Conservation (phyloP, 75 land plant species). For the Sequoiadendron giganteum region DNA sequence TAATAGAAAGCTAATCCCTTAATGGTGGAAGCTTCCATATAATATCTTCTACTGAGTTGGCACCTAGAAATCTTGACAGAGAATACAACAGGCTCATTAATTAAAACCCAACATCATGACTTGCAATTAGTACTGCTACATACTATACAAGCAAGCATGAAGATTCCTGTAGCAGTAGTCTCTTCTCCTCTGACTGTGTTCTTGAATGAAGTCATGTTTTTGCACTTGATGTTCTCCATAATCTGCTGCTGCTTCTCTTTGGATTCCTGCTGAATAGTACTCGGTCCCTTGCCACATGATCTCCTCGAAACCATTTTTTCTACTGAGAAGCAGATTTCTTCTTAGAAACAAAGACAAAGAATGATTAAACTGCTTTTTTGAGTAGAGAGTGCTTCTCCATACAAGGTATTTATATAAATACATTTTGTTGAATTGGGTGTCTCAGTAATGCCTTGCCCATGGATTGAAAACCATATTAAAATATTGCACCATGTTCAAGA, state of each 20-base stretch:
- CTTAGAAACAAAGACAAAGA: not conserved
- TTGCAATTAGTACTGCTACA: not conserved
- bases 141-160: not conserved
- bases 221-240: conserved; percentile 2
- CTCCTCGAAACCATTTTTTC: not conserved
- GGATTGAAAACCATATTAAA: too few species aligned
- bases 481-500: too few species aligned
- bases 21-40: too few species aligned
- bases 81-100: not conserved
- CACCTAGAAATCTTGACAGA: not conserved
- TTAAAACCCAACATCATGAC: not conserved
- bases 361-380: not conserved
- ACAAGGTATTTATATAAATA: not conserved
- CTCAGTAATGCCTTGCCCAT: too few species aligned
- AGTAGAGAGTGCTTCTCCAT: not conserved
- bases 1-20: too few species aligned
- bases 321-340: not conserved
- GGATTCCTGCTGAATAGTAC: not conserved
- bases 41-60: too few species aligned
- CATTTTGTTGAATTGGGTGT: not conserved
- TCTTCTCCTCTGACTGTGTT: conserved; percentile 4
- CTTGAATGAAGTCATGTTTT: not conserved
- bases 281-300: not conserved
- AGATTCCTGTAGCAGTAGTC: not conserved
- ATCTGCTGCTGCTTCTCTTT: not conserved